Conservation (phyloP, 2,329 filamentous ascomycete genomes). For the Graphiopsis chlorocephala region DNA sequence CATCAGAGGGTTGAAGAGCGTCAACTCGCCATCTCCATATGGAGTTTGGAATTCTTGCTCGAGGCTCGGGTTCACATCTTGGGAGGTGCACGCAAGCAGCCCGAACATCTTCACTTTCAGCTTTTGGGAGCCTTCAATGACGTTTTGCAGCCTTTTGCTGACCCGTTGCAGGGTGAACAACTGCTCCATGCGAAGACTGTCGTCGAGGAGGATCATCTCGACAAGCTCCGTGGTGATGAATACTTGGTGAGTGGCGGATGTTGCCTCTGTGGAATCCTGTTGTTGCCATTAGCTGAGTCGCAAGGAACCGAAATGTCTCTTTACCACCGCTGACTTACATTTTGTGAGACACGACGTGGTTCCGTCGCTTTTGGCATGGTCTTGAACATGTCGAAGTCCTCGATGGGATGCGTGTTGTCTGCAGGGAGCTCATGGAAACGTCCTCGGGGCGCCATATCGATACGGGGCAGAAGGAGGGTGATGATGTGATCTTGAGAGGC, state of each 20-base stretch:
- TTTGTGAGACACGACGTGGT: neutral
- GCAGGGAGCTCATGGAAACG: neutral
- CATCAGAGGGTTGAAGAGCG: neutral
- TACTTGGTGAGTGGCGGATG: conserved; percentile 18
- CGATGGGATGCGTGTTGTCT: neutral
- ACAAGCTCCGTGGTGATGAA: conserved; percentile 15
- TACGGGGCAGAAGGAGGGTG: neutral
- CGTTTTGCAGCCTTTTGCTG: conserved; percentile 1
- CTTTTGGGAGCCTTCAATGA: conserved; percentile 1
- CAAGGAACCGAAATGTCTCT: neutral
- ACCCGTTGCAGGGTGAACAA: conserved; percentile 15
- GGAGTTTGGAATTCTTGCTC: neutral
- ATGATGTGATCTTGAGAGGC: neutral
- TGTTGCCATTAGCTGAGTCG: neutral
- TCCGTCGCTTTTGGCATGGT: neutral
- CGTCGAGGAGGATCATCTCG: conserved; percentile 7
- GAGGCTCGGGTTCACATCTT: neutral
- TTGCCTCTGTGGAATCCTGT: neutral
- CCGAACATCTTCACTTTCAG: neutral
- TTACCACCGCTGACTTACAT: neutral
- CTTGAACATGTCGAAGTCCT: neutral
- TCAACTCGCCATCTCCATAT: neutral
- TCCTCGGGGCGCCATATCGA: neutral
- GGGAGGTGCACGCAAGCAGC: neutral
- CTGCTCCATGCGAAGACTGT: neutral